Percentiles rank a stretch among this genome's conserved stretches.
Evolutionary conservation across 768 basidiomycete species (phyloP).

Genomic region (Russula virescens): DNA sequence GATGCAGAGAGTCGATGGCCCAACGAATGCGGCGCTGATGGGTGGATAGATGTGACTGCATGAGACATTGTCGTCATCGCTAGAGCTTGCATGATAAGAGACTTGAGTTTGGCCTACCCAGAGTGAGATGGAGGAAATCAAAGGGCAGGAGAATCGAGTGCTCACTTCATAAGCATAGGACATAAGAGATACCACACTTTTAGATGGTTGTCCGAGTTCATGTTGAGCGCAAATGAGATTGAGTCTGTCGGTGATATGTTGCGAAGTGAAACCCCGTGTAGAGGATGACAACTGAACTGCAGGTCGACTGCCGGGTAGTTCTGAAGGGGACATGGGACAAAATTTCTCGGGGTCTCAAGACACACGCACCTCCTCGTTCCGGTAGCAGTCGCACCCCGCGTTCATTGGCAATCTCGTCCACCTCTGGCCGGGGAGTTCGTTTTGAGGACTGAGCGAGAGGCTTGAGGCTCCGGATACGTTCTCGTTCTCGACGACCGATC

Average conservation of each 20-base stretch:
- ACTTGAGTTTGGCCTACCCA: slow-evolving; percentile 70
- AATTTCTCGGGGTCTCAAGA: not conserved
- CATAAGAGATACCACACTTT: slow-evolving; percentile 61
- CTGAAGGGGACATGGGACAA: slow-evolving; percentile 32
- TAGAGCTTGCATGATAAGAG: slow-evolving; percentile 74
- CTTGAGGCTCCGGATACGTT: slow-evolving; percentile 53
- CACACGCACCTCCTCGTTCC: slow-evolving; percentile 59
- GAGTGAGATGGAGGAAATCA: not conserved
- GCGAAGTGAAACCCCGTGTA: slow-evolving; percentile 64
- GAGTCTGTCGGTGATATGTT: slow-evolving; percentile 73
- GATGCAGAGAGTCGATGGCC: slow-evolving; percentile 51
- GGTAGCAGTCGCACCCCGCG: slow-evolving; percentile 57
- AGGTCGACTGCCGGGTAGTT: slow-evolving; percentile 63
- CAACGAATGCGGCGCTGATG: slow-evolving; percentile 40
- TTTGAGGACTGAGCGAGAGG: slow-evolving; percentile 38
- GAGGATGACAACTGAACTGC: slow-evolving; percentile 70
- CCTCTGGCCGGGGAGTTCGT: slow-evolving; percentile 40
- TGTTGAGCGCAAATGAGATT: slow-evolving; percentile 80
- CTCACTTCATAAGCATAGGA: slow-evolving; percentile 72
- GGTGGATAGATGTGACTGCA: slow-evolving; percentile 68
- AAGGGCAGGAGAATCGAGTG: not conserved
- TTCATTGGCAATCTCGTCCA: slow-evolving; percentile 67
- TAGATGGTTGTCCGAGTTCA: slow-evolving; percentile 54
- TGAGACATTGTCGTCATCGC: slow-evolving; percentile 72
- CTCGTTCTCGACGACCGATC: slow-evolving; percentile 68